Evolutionary conservation across 257 asterid species (phyloP), one percentile per base, ranked within the genome.

Genomic region (Jacaranda mimosifolia): DNA sequence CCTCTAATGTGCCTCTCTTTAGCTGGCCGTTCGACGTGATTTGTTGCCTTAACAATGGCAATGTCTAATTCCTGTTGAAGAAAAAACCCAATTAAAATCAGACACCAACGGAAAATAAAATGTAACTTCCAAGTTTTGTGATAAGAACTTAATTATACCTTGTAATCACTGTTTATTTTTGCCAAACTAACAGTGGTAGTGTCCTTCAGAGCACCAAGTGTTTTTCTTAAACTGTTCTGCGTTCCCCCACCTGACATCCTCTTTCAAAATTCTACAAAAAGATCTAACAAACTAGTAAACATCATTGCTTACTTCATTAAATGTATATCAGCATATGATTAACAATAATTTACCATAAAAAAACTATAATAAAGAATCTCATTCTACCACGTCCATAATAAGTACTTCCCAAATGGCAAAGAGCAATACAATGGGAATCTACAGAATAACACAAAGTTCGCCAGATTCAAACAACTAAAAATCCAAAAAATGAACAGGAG

Each of bases 31-130:
- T 96, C 99, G 5, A 89, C 96, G 62, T 95, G 99, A 87, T 95
- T 95, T 67, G 99, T 95, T 9, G 99, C 99, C 93, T 87, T 93
- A 78, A 95, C 99, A 84, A 95, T 86, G 66, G 99, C 99, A 79
- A 95, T 90, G 82, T 95, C 99, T 89, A 95, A 86, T 48, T 93
- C 99, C 99, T 95, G 82, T 10, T 68, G 63, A 52, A 40, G 40
- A 35, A 69, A 75, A 52, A 17, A 52, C 6, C 64, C 1, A 52
- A 70, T 42, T 15, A 69, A 67, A 56, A 76, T 63, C 49, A 63
- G 64, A 55, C 65, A 56, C 66, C 56, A 83, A 21, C 3, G 17
- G 38, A 48, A 70, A 9, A 35, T 6, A 78, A 40, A 26, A 73
- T 65, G 62, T 14, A 63, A 62, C 10, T 70, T 71, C 32, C 15